Evolutionary conservation across 495 filamentous ascomycete genomes (phyloP).

Genomic region (Penicillium atrosanguineum): DNA sequence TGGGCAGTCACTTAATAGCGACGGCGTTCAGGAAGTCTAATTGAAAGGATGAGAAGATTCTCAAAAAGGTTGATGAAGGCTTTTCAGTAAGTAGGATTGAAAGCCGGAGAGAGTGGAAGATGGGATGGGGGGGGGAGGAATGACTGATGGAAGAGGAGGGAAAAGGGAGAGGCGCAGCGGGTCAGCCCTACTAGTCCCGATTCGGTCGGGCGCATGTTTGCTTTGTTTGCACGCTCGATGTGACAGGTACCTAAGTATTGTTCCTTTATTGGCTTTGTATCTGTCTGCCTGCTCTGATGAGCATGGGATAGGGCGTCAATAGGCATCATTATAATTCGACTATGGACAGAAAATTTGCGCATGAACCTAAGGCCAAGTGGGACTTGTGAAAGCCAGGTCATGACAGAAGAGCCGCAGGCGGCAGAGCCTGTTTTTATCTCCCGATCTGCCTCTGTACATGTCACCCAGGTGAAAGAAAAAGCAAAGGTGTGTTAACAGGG

Average conservation of each 20-base stretch:
- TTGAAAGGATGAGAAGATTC: conserved; percentile 1
- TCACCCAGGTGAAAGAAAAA: not conserved
- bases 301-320: not conserved
- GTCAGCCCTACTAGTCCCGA: conserved; percentile 2
- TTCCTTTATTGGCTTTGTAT: not conserved
- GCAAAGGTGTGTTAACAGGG: not conserved
- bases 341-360: too few relatives aligned
- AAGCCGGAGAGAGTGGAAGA: conserved; percentile 7
- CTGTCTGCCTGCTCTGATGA: not conserved
- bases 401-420: not conserved
- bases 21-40: conserved; percentile 14
- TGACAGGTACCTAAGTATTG: not conserved
- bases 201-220: conserved; percentile 18
- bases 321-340: too few relatives aligned
- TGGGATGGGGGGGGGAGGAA: conserved; percentile 5
- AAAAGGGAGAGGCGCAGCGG: conserved; percentile 10
- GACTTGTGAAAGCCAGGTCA: not conserved
- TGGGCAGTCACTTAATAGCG: not conserved
- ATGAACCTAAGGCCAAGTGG: too few relatives aligned
- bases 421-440: not conserved
- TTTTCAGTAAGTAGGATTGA: not conserved
- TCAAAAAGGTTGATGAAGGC: not conserved
- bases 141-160: conserved; percentile 14
- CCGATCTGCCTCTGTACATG: not conserved
- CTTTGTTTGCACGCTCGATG: conserved; percentile 14